These are phyloP conservation scores for Mortierella sp. DNA, from an alignment of 371 early-diverging fungal genomes.

Conservation along the genomic window DNA sequence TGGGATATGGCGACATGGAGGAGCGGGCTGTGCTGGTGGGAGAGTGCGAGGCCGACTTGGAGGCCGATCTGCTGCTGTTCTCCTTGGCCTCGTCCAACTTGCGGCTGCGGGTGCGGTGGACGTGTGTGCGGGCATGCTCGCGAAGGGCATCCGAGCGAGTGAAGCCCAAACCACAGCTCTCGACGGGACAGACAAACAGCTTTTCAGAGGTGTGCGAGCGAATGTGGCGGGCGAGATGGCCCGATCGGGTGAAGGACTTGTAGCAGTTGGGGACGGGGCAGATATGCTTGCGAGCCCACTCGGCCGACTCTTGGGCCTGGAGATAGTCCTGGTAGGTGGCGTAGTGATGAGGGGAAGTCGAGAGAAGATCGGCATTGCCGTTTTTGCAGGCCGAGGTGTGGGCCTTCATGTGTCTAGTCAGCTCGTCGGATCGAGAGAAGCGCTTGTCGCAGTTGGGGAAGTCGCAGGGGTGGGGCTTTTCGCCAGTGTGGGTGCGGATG, in stretches of 20 bases:
- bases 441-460: conserved; percentile 79
- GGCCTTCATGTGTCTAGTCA: conserved; percentile 74
- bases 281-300: conserved; percentile 56
- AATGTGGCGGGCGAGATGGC: conserved; percentile 57
- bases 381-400: conserved; percentile 66
- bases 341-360: conserved; percentile 50
- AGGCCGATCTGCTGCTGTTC: conserved; percentile 15
- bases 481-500: conserved; percentile 88
- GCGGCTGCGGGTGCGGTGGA: conserved; percentile 42
- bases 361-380: conserved; percentile 54
- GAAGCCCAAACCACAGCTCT: conserved; percentile 55
- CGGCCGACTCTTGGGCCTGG: conserved; percentile 47
- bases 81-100: conserved; percentile 30
- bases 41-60: conserved; percentile 41
- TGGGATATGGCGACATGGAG: conserved; percentile 55
- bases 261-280: conserved; percentile 57
- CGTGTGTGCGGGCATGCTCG: conserved; percentile 53
- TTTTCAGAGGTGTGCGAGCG: conserved; percentile 58
- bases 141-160: conserved; percentile 57
- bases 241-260: conserved; percentile 57
- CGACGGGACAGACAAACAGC: conserved; percentile 57
- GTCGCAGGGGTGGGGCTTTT: conserved; percentile 84
- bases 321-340: conserved; percentile 53
- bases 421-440: conserved; percentile 82
- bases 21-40: conserved; percentile 48